Conservation (phyloP, 176 grass and related monocot species). For the Luzula sylvatica region DNA sequence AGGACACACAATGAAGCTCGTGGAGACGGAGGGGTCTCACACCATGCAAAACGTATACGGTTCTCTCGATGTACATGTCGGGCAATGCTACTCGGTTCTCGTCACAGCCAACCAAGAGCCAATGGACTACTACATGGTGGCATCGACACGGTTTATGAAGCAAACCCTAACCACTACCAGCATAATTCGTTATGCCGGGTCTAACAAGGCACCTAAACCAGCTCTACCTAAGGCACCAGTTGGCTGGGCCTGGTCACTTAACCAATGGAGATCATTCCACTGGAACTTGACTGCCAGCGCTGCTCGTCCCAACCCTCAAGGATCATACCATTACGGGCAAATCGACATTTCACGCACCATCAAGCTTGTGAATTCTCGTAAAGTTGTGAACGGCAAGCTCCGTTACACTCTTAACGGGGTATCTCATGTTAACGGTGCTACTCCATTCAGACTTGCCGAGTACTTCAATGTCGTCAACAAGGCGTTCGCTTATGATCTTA, state of each 20-base stretch:
- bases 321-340: slow-evolving; percentile 92
- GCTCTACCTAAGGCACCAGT: slow-evolving; percentile 40
- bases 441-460: slow-evolving; percentile 80
- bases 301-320: slow-evolving; percentile 91
- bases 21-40: slow-evolving; percentile 94
- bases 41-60: slow-evolving; percentile 79
- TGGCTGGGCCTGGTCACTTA: slow-evolving; percentile 90
- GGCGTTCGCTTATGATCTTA: slow-evolving; percentile 64
- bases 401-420: slow-evolving; percentile 72
- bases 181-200: slow-evolving; percentile 50
- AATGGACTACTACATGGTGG: slow-evolving; percentile 57
- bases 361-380: slow-evolving; percentile 34
- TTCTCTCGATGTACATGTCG: slow-evolving; percentile 62
- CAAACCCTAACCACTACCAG: slow-evolving; percentile 28
- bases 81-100: slow-evolving; percentile 78
- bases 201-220: slow-evolving; percentile 38
- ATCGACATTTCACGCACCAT: slow-evolving; percentile 95
- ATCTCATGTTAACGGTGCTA: slow-evolving; percentile 44
- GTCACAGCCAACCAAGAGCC: slow-evolving; percentile 54
- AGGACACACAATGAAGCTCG: slow-evolving; percentile 43
- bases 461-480: slow-evolving; percentile 60
- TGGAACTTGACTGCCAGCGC: slow-evolving; percentile 98
- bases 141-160: slow-evolving; percentile 73
- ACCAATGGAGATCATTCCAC: slow-evolving; percentile 81
- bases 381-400: slow-evolving; percentile 45